Conservation (phyloP, 2,329 filamentous ascomycete genomes). For the Catunica adiposa region DNA sequence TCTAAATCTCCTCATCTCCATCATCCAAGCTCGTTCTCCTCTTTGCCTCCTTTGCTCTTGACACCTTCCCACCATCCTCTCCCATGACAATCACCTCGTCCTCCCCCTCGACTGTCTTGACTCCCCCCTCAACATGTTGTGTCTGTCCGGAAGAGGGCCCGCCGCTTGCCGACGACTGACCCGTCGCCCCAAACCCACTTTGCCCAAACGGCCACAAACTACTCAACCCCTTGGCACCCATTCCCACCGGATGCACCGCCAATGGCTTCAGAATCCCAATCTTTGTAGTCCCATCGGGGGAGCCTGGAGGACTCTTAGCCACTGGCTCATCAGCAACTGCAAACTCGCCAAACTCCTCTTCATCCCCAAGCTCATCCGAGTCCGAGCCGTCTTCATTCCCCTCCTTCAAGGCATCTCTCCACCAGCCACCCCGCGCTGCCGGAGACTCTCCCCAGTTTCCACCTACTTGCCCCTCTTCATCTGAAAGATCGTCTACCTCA, state of each 20-base stretch:
- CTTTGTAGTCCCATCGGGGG: conserved; percentile 16
- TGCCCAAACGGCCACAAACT: conserved; percentile 40
- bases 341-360: conserved; percentile 54
- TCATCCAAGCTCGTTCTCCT: conserved; percentile 43
- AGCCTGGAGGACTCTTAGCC: neutral
- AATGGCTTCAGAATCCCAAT: conserved; percentile 38
- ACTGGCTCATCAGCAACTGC: conserved; percentile 37
- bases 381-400: conserved; percentile 23
- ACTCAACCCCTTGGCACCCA: conserved; percentile 26
- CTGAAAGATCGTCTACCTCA: conserved; percentile 38
- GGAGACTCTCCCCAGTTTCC: conserved; percentile 17
- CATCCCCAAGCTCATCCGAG: conserved; percentile 33
- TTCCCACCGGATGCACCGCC: conserved; percentile 32
- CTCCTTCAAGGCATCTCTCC: conserved; percentile 26
- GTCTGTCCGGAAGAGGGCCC: neutral
- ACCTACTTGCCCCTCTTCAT: conserved; percentile 20
- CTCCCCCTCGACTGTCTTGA: conserved; percentile 16
- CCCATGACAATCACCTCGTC: conserved; percentile 16
- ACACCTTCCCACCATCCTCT: conserved; percentile 28
- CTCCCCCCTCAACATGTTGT: conserved; percentile 14
- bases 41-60: conserved; percentile 34
- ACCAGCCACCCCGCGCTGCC: conserved; percentile 29
- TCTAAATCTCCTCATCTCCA: conserved; percentile 30
- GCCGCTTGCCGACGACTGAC: neutral
- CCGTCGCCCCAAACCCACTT: neutral